Conservation (phyloP, 495 filamentous ascomycete species). For the Penicillium cinerascens region DNA sequence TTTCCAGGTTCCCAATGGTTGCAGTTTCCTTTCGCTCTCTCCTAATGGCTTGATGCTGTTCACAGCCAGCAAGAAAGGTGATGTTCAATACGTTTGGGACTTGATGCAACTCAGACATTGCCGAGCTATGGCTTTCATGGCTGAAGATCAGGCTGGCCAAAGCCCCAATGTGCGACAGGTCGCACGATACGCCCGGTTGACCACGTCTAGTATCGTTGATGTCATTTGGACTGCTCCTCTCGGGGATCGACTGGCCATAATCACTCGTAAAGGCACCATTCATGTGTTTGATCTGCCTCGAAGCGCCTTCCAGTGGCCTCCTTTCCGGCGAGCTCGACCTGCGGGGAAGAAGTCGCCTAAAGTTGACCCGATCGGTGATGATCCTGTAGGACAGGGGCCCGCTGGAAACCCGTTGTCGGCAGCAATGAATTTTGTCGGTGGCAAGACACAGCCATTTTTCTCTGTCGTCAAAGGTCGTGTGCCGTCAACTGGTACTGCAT, state of each 20-base stretch:
- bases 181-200: constrained; percentile 83
- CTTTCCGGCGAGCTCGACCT: constrained; percentile 60
- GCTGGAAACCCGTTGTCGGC: constrained; percentile 61
- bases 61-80: constrained; percentile 88
- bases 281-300: constrained; percentile 85
- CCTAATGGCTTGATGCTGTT: constrained; percentile 80
- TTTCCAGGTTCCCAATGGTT: constrained; percentile 77
- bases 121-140: constrained; percentile 38
- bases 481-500: constrained; percentile 46
- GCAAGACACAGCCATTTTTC: constrained; percentile 56
- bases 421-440: constrained; percentile 54
- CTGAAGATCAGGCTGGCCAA: constrained; percentile 31
- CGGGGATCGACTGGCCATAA: constrained; percentile 75
- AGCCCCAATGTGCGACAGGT: constrained; percentile 68
- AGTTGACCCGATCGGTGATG: constrained; percentile 30
- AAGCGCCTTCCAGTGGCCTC: constrained; percentile 85
- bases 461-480: constrained; percentile 52
- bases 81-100: constrained; percentile 91
- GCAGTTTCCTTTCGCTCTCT: constrained; percentile 87
- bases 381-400: constrained; percentile 48
- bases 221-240: constrained; percentile 81
- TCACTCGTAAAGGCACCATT: constrained; percentile 89
- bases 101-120: constrained; percentile 62
- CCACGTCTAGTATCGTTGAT: constrained; percentile 83
- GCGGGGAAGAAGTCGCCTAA: constrained; percentile 36